Conservation (phyloP, 2,329 filamentous ascomycete species). For the Fusarium cicatricum region DNA sequence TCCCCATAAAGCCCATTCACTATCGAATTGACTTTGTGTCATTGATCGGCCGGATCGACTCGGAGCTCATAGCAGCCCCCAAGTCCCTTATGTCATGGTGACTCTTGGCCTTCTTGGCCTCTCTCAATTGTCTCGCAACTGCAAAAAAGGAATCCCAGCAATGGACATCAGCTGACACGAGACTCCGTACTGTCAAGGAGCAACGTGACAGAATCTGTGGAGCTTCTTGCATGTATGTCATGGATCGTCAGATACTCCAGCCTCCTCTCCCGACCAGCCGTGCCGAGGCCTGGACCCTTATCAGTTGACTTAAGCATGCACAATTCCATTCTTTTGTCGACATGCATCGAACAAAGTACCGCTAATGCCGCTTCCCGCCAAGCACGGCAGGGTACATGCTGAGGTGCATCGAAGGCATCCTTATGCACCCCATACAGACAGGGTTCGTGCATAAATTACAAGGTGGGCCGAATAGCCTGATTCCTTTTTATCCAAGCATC, state of each 20-base stretch:
- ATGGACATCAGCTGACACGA: no score
- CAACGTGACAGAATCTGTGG: no score
- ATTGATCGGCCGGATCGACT: not conserved
- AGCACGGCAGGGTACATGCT: not conserved
- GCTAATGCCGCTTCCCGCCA: not conserved
- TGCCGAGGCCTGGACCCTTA: no score
- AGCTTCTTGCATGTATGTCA: no score
- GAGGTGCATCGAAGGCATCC: not conserved
- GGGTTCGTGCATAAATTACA: not conserved
- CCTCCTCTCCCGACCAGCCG: no score
- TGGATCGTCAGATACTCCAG: no score
- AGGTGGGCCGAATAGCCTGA: no score
- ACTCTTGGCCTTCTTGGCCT: not conserved
- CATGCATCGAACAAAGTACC: not conserved
- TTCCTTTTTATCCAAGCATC: no score
- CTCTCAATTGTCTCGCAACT: not conserved
- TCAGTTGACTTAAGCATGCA: not conserved
- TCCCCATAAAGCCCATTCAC: not conserved
- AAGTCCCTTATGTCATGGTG: not conserved
- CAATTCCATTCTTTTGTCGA: not conserved
- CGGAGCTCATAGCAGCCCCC: not conserved
- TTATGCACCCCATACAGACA: not conserved
- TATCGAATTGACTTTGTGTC: not conserved
- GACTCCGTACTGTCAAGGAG: no score
- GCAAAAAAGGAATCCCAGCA: no score